Percentiles rank a stretch among this genome's conserved stretches.
phyloP scores from a whole-genome alignment of 192 early-diverging fungal species.

The Umbelopsis vinacea region DNA sequence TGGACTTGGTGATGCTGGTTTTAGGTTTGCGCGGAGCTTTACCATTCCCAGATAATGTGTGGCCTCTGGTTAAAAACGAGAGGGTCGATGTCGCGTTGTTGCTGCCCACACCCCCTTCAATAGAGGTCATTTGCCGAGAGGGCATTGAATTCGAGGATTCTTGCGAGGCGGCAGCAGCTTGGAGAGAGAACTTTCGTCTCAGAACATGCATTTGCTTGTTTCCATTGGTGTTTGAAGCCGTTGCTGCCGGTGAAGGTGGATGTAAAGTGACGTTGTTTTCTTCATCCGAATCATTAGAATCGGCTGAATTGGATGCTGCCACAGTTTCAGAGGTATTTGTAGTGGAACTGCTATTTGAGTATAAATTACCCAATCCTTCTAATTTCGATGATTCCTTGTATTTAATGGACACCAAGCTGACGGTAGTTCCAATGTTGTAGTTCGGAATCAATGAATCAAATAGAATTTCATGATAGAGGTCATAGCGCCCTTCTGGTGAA shows the following conservation, averaged over 20 bases:
- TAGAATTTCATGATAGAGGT: constrained; percentile 50
- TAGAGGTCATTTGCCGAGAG: constrained; percentile 18
- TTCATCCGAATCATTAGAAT: background rate
- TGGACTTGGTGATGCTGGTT: constrained; percentile 73
- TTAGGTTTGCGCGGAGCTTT: constrained; percentile 49
- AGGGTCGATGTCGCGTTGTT: constrained; percentile 28
- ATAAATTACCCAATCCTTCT: constrained; percentile 7
- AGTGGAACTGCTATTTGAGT: constrained; percentile 8
- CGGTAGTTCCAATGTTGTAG: constrained; percentile 49
- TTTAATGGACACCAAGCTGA: constrained; percentile 51
- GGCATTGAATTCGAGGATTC: background rate
- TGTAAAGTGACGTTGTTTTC: background rate
- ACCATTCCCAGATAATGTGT: constrained; percentile 19
- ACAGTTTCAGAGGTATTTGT: constrained; percentile 4
- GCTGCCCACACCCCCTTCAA: constrained; percentile 2
- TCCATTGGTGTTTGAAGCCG: background rate
- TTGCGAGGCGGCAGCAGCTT: background rate
- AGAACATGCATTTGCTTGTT: background rate
- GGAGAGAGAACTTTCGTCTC: constrained; percentile 8
- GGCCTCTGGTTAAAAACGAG: constrained; percentile 18
- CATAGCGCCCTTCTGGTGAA: constrained; percentile 57
- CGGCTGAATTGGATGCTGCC: background rate
- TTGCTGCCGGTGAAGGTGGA: background rate
- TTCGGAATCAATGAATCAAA: constrained; percentile 49
- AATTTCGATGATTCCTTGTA: constrained; percentile 46